phyloP scores from a whole-genome alignment of 352 stramenopile species.

The Globisporangium alternatum region DNA sequence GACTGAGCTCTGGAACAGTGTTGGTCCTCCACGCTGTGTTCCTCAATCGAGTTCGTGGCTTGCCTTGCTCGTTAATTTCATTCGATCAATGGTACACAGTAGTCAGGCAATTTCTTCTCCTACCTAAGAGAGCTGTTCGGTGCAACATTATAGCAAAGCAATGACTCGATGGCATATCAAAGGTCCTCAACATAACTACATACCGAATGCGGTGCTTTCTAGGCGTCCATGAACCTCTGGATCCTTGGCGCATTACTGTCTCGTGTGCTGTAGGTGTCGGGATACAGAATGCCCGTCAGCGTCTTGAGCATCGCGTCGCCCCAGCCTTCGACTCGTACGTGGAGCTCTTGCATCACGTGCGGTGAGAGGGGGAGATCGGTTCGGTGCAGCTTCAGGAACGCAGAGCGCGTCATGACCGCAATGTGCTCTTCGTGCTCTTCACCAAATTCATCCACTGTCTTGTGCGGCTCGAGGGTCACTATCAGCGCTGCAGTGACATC shows the following conservation, averaged over 20 bases:
- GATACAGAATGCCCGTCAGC: not conserved
- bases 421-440: slow-evolving; percentile 6
- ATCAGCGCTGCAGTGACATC: slow-evolving; percentile 5
- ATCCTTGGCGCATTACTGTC: not conserved
- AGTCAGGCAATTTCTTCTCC: too few species aligned
- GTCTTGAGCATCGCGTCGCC: slow-evolving; percentile 9
- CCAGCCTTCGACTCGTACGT: not conserved
- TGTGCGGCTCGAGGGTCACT: not conserved
- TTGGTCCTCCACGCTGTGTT: too few species aligned
- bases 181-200: too few species aligned
- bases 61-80: too few species aligned
- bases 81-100: too few species aligned
- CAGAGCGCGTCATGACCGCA: not conserved
- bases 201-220: too few species aligned
- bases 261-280: not conserved
- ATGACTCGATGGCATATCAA: too few species aligned
- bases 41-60: too few species aligned
- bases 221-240: too few species aligned
- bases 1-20: too few species aligned
- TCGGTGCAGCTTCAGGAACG: slow-evolving; percentile 3
- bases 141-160: too few species aligned
- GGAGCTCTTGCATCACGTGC: slow-evolving; percentile 2
- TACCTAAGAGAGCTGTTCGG: too few species aligned
- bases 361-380: not conserved
- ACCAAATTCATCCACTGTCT: not conserved